phyloP scores from a whole-genome alignment of 2,329 filamentous ascomycete species.

The Monilinia fructicola region DNA sequence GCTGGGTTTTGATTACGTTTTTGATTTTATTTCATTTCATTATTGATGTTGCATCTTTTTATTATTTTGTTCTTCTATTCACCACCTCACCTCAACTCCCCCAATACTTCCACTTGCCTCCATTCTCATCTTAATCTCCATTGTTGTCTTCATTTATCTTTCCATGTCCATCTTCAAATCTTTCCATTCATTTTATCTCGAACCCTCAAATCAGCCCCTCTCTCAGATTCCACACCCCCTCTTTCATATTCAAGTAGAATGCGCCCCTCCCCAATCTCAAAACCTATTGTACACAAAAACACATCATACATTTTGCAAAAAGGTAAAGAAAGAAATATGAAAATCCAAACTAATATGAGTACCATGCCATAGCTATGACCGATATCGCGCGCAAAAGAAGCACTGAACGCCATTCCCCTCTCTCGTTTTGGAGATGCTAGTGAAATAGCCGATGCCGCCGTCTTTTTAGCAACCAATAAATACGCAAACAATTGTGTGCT shows the following conservation, averaged over 20 bases:
- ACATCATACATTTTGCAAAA: conserved; percentile 10
- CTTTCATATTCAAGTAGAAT: background rate
- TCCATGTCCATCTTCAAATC: background rate
- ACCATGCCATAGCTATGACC: conserved; percentile 45
- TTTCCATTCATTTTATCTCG: too few relatives aligned
- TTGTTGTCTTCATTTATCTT: background rate
- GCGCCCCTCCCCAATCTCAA: conserved; percentile 32
- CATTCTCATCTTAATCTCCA: background rate
- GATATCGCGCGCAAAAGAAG: conserved; percentile 39
- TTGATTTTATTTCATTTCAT: background rate
- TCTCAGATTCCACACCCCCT: background rate
- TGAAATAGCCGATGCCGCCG: conserved; percentile 79
- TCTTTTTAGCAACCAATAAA: conserved; percentile 73
- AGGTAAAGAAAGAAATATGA: background rate
- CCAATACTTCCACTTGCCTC: background rate
- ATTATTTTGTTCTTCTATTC: background rate
- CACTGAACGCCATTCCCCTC: conserved; percentile 58
- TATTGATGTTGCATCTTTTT: background rate
- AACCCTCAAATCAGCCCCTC: background rate
- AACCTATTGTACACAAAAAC: conserved; percentile 39
- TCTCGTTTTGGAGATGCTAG: conserved; percentile 64
- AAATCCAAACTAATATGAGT: background rate
- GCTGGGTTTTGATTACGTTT: too few relatives aligned
- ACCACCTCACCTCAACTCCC: background rate
- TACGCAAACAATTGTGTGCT: conserved; percentile 87